Base-by-base conservation (phyloP, 306 rosid genomes). In the Cucumis cinereus region DNA sequence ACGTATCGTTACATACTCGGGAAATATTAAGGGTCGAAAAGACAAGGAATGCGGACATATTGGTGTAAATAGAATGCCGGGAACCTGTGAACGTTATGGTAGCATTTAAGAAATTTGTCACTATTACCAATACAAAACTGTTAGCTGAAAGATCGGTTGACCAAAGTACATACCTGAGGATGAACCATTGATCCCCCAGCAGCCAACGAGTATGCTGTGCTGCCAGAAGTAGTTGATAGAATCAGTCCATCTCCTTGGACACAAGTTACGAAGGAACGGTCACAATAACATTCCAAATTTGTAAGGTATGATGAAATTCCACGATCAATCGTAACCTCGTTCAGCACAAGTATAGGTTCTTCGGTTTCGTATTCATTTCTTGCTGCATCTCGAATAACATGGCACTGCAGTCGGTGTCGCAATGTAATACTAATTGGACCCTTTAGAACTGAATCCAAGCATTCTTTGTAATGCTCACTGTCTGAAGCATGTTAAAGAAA, bases 181-280 rank as follows among this genome's bases (percentile, higher is more conserved):
- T 94, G 99, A 78, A 94, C 98, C 99, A 94, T 92, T 64, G 99
- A 94, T 79, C 99, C 99, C 81, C 97, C 99, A 75, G 99, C 97
- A 28, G 99, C 99, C 88, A 94, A 82, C 11, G 99, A 92, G 87
- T 94, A 94, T 4, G 99, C 97, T 15, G 98, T 94, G 74, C 99
- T 94, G 50, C 99, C 99, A 22, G 99, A 92, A 57, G 98, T 94
- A 49, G 99, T 94, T 0, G 99, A 94, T 55, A 94, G 80, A 72
- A 94, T 94, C 76, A 92, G 76, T 62, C 99, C 99, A 79, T 94
- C 99, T 36, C 99, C 99, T 90, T 92, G 97, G 80, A 94, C 99
- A 76, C 87, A 80, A 7, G 99, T 94, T 84, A 94, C 98, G 28
- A 92, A 94, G 36, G 96, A 90, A 81, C 78, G 62, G 83, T 94